Evolutionary conservation across 352 stramenopile genomes (phyloP), one percentile per base, ranked within the genome.

Genomic region (Blastocystis sp.): DNA sequence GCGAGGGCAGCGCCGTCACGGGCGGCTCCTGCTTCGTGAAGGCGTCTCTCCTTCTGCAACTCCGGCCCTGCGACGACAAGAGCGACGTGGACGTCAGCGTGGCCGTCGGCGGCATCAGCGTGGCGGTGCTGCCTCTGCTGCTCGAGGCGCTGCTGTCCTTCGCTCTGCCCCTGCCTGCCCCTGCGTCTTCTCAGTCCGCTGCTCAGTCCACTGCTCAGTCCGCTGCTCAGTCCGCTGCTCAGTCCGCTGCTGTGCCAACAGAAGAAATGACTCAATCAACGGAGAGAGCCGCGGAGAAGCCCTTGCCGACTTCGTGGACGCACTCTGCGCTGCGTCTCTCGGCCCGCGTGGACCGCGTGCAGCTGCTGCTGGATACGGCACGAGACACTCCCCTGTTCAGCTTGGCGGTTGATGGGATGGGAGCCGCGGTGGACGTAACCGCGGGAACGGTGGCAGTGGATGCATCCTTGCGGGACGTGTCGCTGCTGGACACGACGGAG

Each of bases 301-400:
- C 74, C 7, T 68, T 88, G 48, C 78, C 78, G 10, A 24, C 78
- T 0, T 34, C 79, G 40, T 88, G 78, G 78, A 61, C 79, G 38
- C 64, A 61, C 21, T 59, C 40, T 28, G 78, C 21, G 3, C 28
- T 88, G 11, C 54, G 68, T 2, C 2, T 84, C 14, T 57, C 43
- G 34, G 21, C 69, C 1, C 40, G 21, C 38, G 69, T 84, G 74
- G 74, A 70, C 14, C 34, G 17, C 24, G 74, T 54, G 6, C 34
- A 38, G 19, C 6, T 68, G 17, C 28, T 84, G 19, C 28, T 84
- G 60, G 74, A 84, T 28, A 84, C 17, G 0, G 74, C 68, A 43
- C 34, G 21, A 6, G 34, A 63, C 21, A 57, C 54, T 52, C 34
- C 28, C n/a, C 28, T 84, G 34, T 59, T 84, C 34, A 24, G 54